Evolutionary conservation across 106 monocot species (phyloP), one percentile per base, ranked within the genome.

Genomic region (Dioscorea dumetorum): DNA sequence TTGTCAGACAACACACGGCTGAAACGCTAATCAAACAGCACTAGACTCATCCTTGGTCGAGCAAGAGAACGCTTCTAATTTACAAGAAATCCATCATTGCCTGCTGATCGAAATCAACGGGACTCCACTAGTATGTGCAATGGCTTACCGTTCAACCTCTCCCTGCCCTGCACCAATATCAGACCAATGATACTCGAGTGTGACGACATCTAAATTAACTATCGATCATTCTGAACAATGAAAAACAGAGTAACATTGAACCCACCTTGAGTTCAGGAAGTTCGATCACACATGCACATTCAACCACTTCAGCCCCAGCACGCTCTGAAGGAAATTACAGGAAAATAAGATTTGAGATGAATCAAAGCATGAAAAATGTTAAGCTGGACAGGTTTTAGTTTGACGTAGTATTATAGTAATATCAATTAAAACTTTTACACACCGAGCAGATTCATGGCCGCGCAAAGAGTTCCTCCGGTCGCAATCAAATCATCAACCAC

Each of bases 231-330:
- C 28, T 28, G 28, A 28, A 28, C 3, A 3, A 35, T 49, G 14
- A 52, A 51, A 22, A 18, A 58, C 34, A 28, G 58, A 50, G 22
- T 22, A 28, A 66, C 22, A 24, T 20, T 6, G 1, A 9, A 0
- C 57, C 23, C 22, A 84, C 76, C 84, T 76, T 84, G 11, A 84
- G 79, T 17, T 84, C 84, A 48, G 84, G 84, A 57, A 84, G 71
- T 56, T 79, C 84, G 48, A 79, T 84, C 3, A 84, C 73, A 61
- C 84, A 79, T 16, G 84, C 84, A 66, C 84, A 84, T 65, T 84
- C 84, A 59, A 84, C 76, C 11, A 79, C 84, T 60, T 79, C 79
- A 24, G 79, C 75, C n/a, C 79, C 84, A 48, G 48, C 79, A 31
- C 79, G 79, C 66, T 84, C 84, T 84, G 61, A 19, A 72, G 51